Evolutionary conservation across 108 stramenopile genomes (phyloP), one percentile per base, ranked within the genome.

Genomic region (Poteriospumella lacustris): DNA sequence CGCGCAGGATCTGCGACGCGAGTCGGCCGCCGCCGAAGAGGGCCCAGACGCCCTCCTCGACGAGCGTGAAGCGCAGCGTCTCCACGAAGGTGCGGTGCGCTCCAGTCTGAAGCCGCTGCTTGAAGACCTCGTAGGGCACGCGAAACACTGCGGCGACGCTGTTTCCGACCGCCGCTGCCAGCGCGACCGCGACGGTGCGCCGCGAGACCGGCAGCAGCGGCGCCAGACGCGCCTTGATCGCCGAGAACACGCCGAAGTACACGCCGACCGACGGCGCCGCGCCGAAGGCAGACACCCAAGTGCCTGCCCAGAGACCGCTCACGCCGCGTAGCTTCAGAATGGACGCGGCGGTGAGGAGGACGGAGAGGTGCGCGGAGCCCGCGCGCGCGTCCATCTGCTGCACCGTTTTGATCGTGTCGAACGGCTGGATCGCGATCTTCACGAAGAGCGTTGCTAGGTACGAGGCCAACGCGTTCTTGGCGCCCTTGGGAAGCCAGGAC

Each of bases 41-140:
- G 2, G 82, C 90, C 59, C 75, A 47, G 78, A 87, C 70, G 28
- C 90, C 91, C 29, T 86, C 90, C 52, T 58, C 73, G 24, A 31
- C 44, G 68, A 87, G 84, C 87, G 92, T 91, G 58, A 79, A 72
- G 3, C 72, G 68, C 24, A 94, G 52, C 24, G 93, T 92, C 38
- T 89, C 77, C 44, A 78, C 72, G 2, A 91, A 90, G 42, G 84
- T 85, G 39, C 83, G 76, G 83, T 95, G 94, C 34, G 82, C 83
- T 40, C 91, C 91, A 0, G 93, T 92, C 83, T 97, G 96, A 31
- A 97, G 85, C 58, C 91, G 86, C 80, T 95, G 94, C 80, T 96
- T 96, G 12, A 95, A 88, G 3, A 95, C 94, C 79, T 97, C 96
- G 81, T 95, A 95, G 12, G 96, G 96, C n/a, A 95, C 94, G 29